Evolutionary conservation across 2,329 filamentous ascomycete genomes (phyloP), one percentile per base, ranked within the genome.

Genomic region (Fusarium domesticum): DNA sequence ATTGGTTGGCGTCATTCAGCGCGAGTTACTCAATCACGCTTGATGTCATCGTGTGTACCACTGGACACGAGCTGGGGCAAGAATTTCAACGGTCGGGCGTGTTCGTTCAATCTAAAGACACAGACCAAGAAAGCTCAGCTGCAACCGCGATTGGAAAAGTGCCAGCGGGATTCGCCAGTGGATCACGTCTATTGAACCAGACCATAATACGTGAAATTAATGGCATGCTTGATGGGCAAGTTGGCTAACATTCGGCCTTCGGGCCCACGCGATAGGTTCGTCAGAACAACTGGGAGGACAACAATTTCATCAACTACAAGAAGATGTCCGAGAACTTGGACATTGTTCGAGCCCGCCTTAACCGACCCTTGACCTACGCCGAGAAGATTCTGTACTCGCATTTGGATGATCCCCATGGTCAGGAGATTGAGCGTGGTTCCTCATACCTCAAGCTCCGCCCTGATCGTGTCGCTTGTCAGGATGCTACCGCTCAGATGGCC

Each of bases 311-410:
- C 80, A 96, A 96, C 81, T 98, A 98, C 72, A 90, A 89, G 82
- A 96, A 96, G 82, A 96, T 97, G 90, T 90, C 87, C 62, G 91
- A 97, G 78, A 97, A 96, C 81, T 82, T 98, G 50, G 77, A 83
- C 64, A 83, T 98, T 70, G 93, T 98, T 60, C 88, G 93, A 66
- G 71, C 77, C 63, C 85, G 93, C 64, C 81, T 98, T 58, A 95
- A 96, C 77, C 85, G 89, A 61, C 93, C 93, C 59, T 83, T 98
- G 63, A 93, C 90, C 61, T 96, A 85, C 70, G 89, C 90, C 69
- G 93, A 98, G 82, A 98, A 98, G 84, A 91, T 98, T 64, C 81
- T 97, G 62, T 98, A 98, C 81, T 97, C 92, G 52, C 93, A 98
- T 74, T 78, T 98, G 69, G 93, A 97, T 74, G 89, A 98, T 70